Percentiles rank a stretch among this genome's conserved stretches.
Evolutionary conservation across 2,329 filamentous ascomycete species (phyloP).

Genomic region (Ceratocystis eucalypticola): DNA sequence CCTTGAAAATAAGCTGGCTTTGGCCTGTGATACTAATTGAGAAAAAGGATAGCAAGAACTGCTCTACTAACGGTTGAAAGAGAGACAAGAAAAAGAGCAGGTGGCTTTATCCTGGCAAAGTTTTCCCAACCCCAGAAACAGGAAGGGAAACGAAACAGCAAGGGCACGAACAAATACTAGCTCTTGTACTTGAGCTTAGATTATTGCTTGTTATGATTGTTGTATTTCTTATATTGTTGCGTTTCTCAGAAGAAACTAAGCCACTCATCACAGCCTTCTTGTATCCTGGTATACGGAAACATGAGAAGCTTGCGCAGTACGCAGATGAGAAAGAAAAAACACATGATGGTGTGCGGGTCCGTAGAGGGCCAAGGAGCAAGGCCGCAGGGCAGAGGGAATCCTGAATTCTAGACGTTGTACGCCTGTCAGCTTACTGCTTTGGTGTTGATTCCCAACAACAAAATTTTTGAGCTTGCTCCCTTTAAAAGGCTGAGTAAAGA

Average conservation of each 20-base stretch:
- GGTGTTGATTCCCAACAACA: slow-evolving; percentile 1
- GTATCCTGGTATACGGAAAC: neutral
- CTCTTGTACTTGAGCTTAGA: neutral
- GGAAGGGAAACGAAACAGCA: neutral
- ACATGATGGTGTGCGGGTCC: neutral
- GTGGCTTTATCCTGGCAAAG: neutral
- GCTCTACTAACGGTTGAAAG: neutral
- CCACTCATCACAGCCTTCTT: neutral
- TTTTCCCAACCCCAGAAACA: neutral
- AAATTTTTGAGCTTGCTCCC: slow-evolving; percentile 3
- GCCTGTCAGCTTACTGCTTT: slow-evolving; percentile 5
- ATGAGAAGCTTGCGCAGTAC: neutral
- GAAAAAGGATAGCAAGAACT: neutral
- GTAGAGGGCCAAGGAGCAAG: neutral
- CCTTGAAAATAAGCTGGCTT: neutral
- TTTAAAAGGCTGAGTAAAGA: neutral
- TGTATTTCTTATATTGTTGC: neutral
- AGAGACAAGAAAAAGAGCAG: neutral
- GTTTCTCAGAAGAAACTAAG: neutral
- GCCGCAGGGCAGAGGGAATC: neutral
- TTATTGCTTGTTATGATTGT: neutral
- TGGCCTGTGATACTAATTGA: neutral
- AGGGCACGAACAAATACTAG: neutral
- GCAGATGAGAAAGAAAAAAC: neutral
- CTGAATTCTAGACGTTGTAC: neutral